Percentiles rank a stretch among this genome's conserved stretches.
phyloP scores from a whole-genome alignment of 345 rosid genomes.

The Euphorbia tirucalli region DNA sequence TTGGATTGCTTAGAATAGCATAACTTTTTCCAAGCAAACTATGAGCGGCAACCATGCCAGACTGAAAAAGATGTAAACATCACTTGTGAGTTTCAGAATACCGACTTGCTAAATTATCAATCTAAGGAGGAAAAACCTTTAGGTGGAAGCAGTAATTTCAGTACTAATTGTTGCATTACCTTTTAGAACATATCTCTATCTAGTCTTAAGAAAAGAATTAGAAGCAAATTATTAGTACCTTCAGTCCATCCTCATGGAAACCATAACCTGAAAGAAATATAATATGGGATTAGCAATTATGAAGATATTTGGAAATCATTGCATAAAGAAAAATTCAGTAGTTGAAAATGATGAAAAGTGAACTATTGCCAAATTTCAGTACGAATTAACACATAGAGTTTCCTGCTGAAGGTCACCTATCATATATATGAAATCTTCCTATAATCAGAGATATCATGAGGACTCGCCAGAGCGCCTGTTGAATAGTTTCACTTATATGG shows the following conservation, averaged over 20 bases:
- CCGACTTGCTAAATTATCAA: neutral
- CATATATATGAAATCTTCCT: no score
- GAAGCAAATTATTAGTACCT: conserved; percentile 38
- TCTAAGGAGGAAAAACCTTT: neutral
- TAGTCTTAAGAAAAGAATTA: neutral
- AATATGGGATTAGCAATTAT: neutral
- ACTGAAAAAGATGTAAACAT: conserved; percentile 37
- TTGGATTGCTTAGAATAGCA: conserved; percentile 53
- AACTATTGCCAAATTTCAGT: no score
- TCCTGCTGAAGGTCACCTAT: no score
- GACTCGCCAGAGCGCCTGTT: no score
- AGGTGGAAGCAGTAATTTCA: neutral
- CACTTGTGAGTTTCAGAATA: conserved; percentile 1
- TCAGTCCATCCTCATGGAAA: conserved; percentile 92
- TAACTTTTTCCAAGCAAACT: conserved; percentile 52
- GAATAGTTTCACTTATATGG: neutral
- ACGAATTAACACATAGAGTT: no score
- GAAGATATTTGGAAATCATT: neutral
- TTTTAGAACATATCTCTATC: neutral
- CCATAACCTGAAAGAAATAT: conserved; percentile 70
- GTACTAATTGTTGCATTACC: neutral
- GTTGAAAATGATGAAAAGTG: no score
- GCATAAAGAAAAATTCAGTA: no score
- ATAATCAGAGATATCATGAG: neutral
- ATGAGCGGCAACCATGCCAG: conserved; percentile 71